Evolutionary conservation across 2,329 filamentous ascomycete species (phyloP).

Genomic region (Alternaria dauci): DNA sequence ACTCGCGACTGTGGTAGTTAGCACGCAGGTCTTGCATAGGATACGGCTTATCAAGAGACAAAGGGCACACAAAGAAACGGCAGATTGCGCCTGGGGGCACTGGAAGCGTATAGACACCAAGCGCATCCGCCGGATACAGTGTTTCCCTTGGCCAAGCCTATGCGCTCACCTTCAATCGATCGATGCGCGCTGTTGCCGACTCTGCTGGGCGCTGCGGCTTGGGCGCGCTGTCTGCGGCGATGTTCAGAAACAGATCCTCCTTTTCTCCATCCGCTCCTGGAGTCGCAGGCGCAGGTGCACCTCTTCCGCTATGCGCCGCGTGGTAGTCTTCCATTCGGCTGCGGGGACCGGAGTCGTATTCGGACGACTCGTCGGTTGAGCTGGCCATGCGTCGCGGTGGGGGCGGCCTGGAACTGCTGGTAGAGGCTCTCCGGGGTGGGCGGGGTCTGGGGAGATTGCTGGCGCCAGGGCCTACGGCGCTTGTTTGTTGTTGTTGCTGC

Average conservation of each 20-base stretch:
- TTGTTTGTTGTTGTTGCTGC: slow-evolving; percentile 8
- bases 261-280: slow-evolving; percentile 37
- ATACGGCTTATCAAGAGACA: background rate
- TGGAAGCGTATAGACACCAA: background rate
- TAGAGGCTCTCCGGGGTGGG: slow-evolving; percentile 32
- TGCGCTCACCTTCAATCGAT: slow-evolving; percentile 41
- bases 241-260: slow-evolving; percentile 55
- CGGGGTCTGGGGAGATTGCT: background rate
- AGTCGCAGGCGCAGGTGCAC: slow-evolving; percentile 22
- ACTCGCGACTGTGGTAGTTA: slow-evolving; percentile 47
- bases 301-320: slow-evolving; percentile 27
- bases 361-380: slow-evolving; percentile 42
- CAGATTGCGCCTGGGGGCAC: background rate
- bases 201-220: slow-evolving; percentile 36
- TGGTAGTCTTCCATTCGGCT: slow-evolving; percentile 34
- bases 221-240: slow-evolving; percentile 50
- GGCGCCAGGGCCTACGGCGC: background rate
- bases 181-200: slow-evolving; percentile 34
- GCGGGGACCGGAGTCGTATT: slow-evolving; percentile 41
- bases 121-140: background rate
- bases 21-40: background rate
- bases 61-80: background rate
- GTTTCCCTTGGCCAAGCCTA: background rate
- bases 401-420: slow-evolving; percentile 27
- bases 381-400: slow-evolving; percentile 39